phyloP scores from a whole-genome alignment of 2,329 filamentous ascomycete species.

The Chaetomium globosum region DNA sequence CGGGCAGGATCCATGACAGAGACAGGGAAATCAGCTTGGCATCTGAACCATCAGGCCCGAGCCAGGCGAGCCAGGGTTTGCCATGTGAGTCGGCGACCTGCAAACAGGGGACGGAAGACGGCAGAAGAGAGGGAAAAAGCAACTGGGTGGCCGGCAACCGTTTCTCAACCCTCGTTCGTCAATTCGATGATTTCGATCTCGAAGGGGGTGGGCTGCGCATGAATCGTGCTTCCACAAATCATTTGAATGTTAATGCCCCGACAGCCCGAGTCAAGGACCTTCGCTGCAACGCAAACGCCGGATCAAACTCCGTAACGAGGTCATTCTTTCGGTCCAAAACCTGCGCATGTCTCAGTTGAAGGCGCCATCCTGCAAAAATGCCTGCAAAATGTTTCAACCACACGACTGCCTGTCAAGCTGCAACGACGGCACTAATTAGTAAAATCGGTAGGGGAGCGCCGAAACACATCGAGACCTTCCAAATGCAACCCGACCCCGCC shows the following conservation, averaged over 20 bases:
- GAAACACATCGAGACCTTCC: conserved; percentile 28
- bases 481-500: conserved; percentile 26
- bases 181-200: conserved; percentile 8
- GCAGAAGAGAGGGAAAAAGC: background rate
- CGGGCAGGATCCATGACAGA: background rate
- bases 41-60: conserved; percentile 1
- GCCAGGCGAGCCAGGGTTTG: conserved; percentile 8
- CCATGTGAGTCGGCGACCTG: conserved; percentile 9
- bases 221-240: conserved; percentile 1
- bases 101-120: conserved; percentile 7
- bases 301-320: background rate
- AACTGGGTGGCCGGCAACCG: background rate
- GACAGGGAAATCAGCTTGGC: conserved; percentile 5
- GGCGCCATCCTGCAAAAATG: background rate
- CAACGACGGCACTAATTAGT: background rate
- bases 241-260: background rate
- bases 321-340: background rate
- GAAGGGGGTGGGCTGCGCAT: background rate
- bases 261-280: too few relatives aligned
- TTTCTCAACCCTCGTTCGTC: background rate
- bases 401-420: conserved; percentile 4
- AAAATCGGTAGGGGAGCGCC: conserved; percentile 5
- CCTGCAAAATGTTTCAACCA: background rate
- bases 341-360: background rate
- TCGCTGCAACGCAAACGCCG: background rate